Evolutionary conservation across 2,329 filamentous ascomycete genomes (phyloP).

Genomic region (Raffaelea albimanens): DNA sequence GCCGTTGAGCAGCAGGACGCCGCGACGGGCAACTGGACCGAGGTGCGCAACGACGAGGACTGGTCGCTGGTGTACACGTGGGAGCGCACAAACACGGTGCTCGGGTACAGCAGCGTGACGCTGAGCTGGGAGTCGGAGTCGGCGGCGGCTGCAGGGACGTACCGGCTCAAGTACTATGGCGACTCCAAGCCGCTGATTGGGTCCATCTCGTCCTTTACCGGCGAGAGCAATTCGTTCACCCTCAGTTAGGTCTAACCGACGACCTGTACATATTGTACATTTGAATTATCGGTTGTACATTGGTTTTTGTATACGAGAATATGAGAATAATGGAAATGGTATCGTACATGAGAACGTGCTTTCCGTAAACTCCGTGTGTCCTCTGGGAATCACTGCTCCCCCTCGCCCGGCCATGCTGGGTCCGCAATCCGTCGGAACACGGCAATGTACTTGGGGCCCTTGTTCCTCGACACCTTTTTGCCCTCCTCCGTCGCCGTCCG

Average conservation of each 20-base stretch:
- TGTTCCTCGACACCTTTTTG: slow-evolving; percentile 89
- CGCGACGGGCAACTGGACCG: slow-evolving; percentile 42
- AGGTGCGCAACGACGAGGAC: slow-evolving; percentile 65
- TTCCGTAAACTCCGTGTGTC: too few relatives aligned
- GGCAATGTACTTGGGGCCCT: slow-evolving; percentile 83
- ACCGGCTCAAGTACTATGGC: slow-evolving; percentile 72
- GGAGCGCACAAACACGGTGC: slow-evolving; percentile 59
- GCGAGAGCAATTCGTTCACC: slow-evolving; percentile 20
- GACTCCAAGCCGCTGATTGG: slow-evolving; percentile 62
- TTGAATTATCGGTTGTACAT: too few relatives aligned
- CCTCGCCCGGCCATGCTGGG: slow-evolving; percentile 52
- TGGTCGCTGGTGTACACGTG: slow-evolving; percentile 77
- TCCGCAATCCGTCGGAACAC: slow-evolving; percentile 75
- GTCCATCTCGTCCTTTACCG: slow-evolving; percentile 42
- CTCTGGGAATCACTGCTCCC: background rate
- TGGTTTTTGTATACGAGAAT: too few relatives aligned
- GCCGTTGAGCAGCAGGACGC: slow-evolving; percentile 56
- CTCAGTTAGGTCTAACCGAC: slow-evolving; percentile 11
- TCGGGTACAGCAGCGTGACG: slow-evolving; percentile 66
- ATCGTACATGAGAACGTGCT: too few relatives aligned
- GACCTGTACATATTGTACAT: too few relatives aligned
- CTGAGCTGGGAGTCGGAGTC: slow-evolving; percentile 69
- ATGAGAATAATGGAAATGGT: too few relatives aligned
- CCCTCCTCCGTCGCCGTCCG: slow-evolving; percentile 85
- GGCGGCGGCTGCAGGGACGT: slow-evolving; percentile 51